Evolutionary conservation across 768 basidiomycete species (phyloP), one percentile per base, ranked within the genome.

Genomic region (Fomitopsis serialis): DNA sequence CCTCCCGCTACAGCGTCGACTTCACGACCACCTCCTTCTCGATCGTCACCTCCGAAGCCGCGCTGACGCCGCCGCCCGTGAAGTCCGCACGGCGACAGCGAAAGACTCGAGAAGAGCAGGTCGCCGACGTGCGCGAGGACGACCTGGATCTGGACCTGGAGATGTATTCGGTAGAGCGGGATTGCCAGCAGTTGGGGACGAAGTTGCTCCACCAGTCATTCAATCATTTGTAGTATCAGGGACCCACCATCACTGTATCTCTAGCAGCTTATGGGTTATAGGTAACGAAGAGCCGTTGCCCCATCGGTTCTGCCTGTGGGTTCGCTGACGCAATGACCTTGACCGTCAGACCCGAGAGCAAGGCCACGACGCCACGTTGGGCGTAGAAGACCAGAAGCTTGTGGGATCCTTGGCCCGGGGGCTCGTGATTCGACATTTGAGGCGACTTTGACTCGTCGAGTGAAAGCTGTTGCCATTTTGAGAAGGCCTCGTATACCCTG

Each of bases 121-220:
- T 24, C 10, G 24, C 24, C 4, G 27, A 21, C 7, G 4, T 21
- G 7, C 25, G 37, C 23, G 17, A 42, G n/a, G 8, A 24, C 43
- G 21, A 48, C 35, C 9, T 51, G 53, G 21, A 50, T 48, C 50
- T 63, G 24, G 62, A 66, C 45, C 29, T 64, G 12, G 65, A 66
- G 54, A 44, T 66, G 60, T 63, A 64, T 47, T 49, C 60, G 15
- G 60, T 66, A 45, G 62, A 63, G 48, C 58, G 65, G 15, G 58
- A 63, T 23, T 62, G 54, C 22, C 65, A 66, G 58, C 61, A 66
- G 46, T 42, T 66, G 27, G 65, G 65, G 8, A 53, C 57, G 21
- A 53, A 47, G 45, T 25, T 42, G 22, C 21, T 53, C 15, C 52
- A 59, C 54, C 36, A 24, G 40, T 25, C 22, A 29, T 21, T 24